These are phyloP conservation scores for Tetrapyrgos nigripes DNA, from an alignment of 1,284 basidiomycete species.

Conservation along the genomic window DNA sequence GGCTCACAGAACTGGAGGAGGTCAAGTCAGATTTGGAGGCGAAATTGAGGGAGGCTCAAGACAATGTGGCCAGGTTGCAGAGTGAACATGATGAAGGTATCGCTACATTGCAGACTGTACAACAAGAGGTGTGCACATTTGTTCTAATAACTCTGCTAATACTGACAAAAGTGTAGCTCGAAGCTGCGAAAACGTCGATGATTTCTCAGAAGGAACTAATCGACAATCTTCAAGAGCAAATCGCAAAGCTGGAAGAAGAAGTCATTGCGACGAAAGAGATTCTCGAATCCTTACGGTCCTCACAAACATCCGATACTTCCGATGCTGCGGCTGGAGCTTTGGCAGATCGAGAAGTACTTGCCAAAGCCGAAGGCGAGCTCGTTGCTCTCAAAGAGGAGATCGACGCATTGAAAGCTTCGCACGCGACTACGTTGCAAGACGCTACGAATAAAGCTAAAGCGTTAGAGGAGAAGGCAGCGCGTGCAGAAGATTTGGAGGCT, in stretches of 20 bases:
- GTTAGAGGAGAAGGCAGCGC: constrained; percentile 51
- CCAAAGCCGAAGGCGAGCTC: constrained; percentile 69
- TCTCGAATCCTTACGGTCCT: constrained; percentile 55
- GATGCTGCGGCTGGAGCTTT: constrained; percentile 56
- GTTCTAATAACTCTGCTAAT: constrained; percentile 4
- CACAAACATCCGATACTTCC: constrained; percentile 49
- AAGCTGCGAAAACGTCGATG: constrained; percentile 48
- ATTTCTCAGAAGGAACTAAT: constrained; percentile 51
- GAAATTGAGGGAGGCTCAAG: constrained; percentile 52
- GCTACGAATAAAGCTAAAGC: constrained; percentile 50
- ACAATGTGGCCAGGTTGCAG: constrained; percentile 48
- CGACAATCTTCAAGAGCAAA: constrained; percentile 55
- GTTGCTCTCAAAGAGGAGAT: constrained; percentile 61
- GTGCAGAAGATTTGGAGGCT: constrained; percentile 50
- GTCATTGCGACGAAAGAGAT: constrained; percentile 57
- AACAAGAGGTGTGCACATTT: constrained; percentile 53
- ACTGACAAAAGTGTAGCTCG: constrained; percentile 49
- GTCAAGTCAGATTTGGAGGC: constrained; percentile 55
- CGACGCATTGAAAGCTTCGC: constrained; percentile 55
- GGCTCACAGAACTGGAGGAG: constrained; percentile 52
- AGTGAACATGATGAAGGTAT: constrained; percentile 45
- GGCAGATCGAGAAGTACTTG: constrained; percentile 66
- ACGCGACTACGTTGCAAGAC: constrained; percentile 54
- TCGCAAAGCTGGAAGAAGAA: constrained; percentile 57
- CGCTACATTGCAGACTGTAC: constrained; percentile 45